phyloP scores from a whole-genome alignment of 139 green algal genomes.

The Chlorella sorokiniana region DNA sequence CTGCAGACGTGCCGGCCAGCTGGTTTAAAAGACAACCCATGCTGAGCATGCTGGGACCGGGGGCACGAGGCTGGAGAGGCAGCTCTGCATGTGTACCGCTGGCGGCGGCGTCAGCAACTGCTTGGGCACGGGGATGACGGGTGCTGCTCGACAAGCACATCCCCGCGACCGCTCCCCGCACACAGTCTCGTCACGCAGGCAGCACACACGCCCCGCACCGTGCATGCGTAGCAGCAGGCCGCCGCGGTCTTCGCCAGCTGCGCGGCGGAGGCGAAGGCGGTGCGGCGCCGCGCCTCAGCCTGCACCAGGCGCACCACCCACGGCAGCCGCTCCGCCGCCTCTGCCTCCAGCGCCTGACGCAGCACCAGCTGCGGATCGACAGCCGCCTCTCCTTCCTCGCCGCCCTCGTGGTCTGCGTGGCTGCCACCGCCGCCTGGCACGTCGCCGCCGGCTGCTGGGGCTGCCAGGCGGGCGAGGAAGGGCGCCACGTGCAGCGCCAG shows the following conservation, averaged over 20 bases:
- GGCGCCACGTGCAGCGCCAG: conserved; percentile 15
- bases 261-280: not conserved
- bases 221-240: conserved; percentile 20
- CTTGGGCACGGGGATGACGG: too few relatives aligned
- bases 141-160: too few relatives aligned
- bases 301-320: conserved; percentile 37
- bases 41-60: too few relatives aligned
- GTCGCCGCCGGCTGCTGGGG: too few relatives aligned
- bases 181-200: not conserved
- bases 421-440: not conserved
- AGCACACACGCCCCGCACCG: not conserved
- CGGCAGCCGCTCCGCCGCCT: not conserved
- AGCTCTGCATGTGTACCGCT: too few relatives aligned
- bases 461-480: conserved; percentile 25
- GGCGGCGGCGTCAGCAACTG: too few relatives aligned
- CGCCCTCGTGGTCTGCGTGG: not conserved
- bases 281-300: conserved; percentile 13
- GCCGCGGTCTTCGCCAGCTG: conserved; percentile 22
- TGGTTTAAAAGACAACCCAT: too few relatives aligned
- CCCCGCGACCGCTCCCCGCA: too few relatives aligned
- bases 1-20: too few relatives aligned
- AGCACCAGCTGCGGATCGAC: not conserved
- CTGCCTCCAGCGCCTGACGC: conserved; percentile 18
- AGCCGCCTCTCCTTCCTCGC: not conserved
- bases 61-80: too few relatives aligned